Evolutionary conservation across 2,329 filamentous ascomycete species (phyloP).

Genomic region (Teratosphaeria pseudoeucalypti): DNA sequence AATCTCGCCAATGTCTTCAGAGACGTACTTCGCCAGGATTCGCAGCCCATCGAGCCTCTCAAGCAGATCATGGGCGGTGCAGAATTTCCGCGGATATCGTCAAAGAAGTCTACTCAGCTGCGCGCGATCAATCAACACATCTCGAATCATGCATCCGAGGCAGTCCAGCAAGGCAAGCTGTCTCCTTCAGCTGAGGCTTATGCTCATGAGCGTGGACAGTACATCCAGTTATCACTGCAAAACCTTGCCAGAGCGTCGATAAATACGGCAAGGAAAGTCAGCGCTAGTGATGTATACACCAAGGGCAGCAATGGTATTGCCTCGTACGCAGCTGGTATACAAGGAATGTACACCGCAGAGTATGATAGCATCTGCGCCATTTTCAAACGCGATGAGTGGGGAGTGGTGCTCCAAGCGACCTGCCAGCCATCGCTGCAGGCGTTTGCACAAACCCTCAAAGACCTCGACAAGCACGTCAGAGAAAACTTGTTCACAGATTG

Average conservation of each 20-base stretch:
- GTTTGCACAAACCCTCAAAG: conserved; percentile 73
- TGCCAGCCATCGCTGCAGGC: conserved; percentile 70
- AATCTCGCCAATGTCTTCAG: conserved; percentile 81
- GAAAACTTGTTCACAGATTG: conserved; percentile 80
- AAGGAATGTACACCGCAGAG: conserved; percentile 77
- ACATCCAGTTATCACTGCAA: conserved; percentile 69
- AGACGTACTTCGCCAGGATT: conserved; percentile 66
- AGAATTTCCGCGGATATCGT: conserved; percentile 64
- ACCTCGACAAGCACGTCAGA: conserved; percentile 84
- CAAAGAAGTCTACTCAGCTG: conserved; percentile 65
- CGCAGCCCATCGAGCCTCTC: conserved; percentile 72
- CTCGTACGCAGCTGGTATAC: conserved; percentile 77
- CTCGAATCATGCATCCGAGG: conserved; percentile 17
- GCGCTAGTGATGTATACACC: conserved; percentile 70
- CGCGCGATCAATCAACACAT: conserved; percentile 59
- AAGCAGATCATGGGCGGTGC: conserved; percentile 81
- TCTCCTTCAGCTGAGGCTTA: conserved; percentile 68
- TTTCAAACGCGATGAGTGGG: conserved; percentile 79
- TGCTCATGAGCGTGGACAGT: conserved; percentile 74
- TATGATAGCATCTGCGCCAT: conserved; percentile 84
- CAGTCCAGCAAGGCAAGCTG: conserved; percentile 17
- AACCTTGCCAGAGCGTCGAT: conserved; percentile 77
- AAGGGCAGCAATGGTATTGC: conserved; percentile 84
- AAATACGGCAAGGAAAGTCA: conserved; percentile 65
- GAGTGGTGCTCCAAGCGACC: conserved; percentile 64